Evolutionary conservation across 148 eudicot species (phyloP).

Genomic region (Rhododendron ovatum): DNA sequence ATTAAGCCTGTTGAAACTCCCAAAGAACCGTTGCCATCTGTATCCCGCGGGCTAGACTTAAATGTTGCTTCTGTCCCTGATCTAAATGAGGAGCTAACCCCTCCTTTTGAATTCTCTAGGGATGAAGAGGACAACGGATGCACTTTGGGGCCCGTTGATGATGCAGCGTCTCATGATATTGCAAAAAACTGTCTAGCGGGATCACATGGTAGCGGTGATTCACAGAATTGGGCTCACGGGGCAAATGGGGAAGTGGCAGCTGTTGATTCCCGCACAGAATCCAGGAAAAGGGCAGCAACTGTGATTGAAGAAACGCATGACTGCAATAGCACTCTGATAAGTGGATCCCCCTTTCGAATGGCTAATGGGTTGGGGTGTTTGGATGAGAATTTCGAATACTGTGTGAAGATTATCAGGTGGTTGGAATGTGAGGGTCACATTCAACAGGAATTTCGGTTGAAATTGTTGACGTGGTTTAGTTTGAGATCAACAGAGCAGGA

Average conservation of each 20-base stretch:
- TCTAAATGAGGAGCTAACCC: constrained; percentile 70
- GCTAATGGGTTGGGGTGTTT: constrained; percentile 39
- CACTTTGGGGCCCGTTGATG: constrained; percentile 34
- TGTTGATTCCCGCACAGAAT: constrained; percentile 34
- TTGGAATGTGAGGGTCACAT: constrained; percentile 68
- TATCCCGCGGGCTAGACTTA: constrained; percentile 58
- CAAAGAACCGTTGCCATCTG: constrained; percentile 36
- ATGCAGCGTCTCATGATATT: constrained; percentile 53
- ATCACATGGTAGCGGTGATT: constrained; percentile 61
- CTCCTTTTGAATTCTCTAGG: constrained; percentile 72
- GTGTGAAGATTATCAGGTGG: constrained; percentile 69
- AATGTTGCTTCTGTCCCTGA: constrained; percentile 84
- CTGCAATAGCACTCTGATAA: constrained; percentile 67
- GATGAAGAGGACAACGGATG: constrained; percentile 53
- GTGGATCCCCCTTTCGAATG: constrained; percentile 36
- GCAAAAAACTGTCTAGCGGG: constrained; percentile 37
- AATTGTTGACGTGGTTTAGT: constrained; percentile 87
- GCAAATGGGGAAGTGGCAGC: constrained; percentile 51
- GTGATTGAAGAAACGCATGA: constrained; percentile 56
- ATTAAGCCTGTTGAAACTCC: constrained; percentile 36
- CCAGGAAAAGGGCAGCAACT: constrained; percentile 51
- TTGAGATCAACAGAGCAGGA: constrained; percentile 81
- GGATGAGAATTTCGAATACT: constrained; percentile 72
- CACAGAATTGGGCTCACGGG: constrained; percentile 42
- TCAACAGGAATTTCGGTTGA: constrained; percentile 64